These are phyloP conservation scores for Wickerhamomyces bovis DNA, from an alignment of 805 yeast species.

Conservation along the genomic window DNA sequence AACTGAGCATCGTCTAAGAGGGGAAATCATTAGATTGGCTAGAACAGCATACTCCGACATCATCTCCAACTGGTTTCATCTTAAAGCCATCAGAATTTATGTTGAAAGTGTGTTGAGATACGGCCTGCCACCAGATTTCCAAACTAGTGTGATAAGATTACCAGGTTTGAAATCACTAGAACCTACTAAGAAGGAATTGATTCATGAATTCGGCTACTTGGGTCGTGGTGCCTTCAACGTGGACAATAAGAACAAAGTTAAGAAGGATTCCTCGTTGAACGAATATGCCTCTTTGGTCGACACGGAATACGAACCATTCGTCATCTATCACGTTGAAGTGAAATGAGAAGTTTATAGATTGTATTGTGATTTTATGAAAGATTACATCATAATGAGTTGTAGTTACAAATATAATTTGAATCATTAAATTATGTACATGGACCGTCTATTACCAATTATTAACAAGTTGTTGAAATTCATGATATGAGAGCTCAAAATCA, in stretches of 20 bases:
- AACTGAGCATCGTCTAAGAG: constrained; percentile 64
- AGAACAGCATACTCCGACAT: constrained; percentile 88
- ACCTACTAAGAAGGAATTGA: constrained; percentile 63
- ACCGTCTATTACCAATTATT: background rate
- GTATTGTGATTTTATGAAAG: background rate
- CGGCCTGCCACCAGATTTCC: constrained; percentile 93
- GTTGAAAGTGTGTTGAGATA: constrained; percentile 93
- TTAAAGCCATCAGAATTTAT: constrained; percentile 79
- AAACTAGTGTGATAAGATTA: constrained; percentile 40
- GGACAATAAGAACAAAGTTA: constrained; percentile 60
- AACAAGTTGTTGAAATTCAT: background rate
- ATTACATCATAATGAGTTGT: background rate
- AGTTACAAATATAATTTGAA: too few relatives aligned
- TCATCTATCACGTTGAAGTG: constrained; percentile 57
- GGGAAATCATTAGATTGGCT: constrained; percentile 76
- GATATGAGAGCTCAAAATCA: background rate
- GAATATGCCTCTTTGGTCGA: constrained; percentile 93
- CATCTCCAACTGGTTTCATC: constrained; percentile 81
- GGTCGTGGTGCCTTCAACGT: constrained; percentile 83
- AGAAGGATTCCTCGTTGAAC: constrained; percentile 59
- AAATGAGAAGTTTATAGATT: constrained; percentile 15
- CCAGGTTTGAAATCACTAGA: constrained; percentile 38
- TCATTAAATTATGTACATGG: background rate
- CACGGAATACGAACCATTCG: constrained; percentile 95
- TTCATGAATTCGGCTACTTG: constrained; percentile 75